Percentiles rank a stretch among this genome's conserved stretches.
Conservation (phyloP, 345 rosid species). For the Punica granatum region DNA sequence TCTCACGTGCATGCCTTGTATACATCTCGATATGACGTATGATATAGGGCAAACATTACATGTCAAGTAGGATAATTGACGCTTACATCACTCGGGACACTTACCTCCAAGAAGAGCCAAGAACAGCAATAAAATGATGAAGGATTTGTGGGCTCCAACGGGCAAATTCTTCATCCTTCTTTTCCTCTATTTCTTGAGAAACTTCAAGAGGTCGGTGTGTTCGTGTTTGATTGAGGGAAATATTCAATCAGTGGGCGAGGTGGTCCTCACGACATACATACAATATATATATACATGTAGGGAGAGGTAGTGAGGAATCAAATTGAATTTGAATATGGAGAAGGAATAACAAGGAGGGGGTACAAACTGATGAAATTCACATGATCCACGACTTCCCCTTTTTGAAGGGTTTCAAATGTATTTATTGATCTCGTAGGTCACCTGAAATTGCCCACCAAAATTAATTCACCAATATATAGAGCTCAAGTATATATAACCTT, state of each 20-base stretch:
- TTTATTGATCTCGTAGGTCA: not conserved
- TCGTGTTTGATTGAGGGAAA: too few species aligned
- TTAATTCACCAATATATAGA: not conserved
- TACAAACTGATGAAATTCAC: constrained; percentile 40
- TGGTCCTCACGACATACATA: too few species aligned
- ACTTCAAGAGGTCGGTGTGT: not conserved
- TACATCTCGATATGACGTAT: too few species aligned
- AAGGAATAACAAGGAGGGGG: not conserved
- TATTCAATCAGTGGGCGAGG: too few species aligned
- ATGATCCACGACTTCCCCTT: constrained; percentile 51
- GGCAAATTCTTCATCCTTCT: not conserved
- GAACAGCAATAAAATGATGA: not conserved
- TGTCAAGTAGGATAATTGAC: too few species aligned
- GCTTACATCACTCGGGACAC: not conserved
- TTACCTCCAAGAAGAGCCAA: constrained; percentile 2
- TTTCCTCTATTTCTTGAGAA: not conserved
- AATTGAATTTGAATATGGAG: not conserved
- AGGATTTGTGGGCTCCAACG: not conserved
- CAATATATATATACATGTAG: too few species aligned
- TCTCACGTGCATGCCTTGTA: too few species aligned
- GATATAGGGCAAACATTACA: too few species aligned
- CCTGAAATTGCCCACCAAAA: not conserved
- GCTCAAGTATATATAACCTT: too few species aligned
- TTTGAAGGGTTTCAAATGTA: not conserved
- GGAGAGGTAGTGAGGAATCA: too few species aligned